Evolutionary conservation across 1,139 yeast genomes (phyloP).

Genomic region (Debaryomycetaceae sp.): DNA sequence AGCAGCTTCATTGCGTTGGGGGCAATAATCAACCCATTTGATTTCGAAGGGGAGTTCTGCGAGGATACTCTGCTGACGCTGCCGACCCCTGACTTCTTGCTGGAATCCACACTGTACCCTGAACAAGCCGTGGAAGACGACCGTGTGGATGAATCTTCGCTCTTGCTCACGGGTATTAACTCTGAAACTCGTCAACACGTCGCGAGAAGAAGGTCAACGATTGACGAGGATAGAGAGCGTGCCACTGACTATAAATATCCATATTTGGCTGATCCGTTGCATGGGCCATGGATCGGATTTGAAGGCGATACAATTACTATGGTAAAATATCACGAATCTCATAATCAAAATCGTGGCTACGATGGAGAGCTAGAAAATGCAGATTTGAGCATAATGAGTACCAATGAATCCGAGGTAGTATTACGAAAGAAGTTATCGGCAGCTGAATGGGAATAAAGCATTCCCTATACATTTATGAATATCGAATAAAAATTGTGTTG

Average conservation of each 20-base stretch:
- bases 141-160: conserved; percentile 25
- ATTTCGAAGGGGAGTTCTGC: conserved; percentile 42
- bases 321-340: conserved; percentile 22
- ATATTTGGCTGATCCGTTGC: conserved; percentile 40
- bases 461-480: background rate
- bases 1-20: conserved; percentile 60
- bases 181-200: conserved; percentile 1
- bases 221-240: conserved; percentile 56
- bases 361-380: conserved; percentile 21
- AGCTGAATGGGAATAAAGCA: conserved; percentile 42
- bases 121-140: conserved; percentile 5
- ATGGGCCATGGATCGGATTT: conserved; percentile 60
- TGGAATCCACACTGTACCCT: background rate
- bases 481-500: too few relatives aligned
- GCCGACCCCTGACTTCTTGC: background rate
- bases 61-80: conserved; percentile 25
- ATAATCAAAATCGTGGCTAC: conserved; percentile 3
- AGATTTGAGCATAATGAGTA: conserved; percentile 17
- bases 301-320: conserved; percentile 49
- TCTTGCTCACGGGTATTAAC: conserved; percentile 16
- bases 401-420: conserved; percentile 23
- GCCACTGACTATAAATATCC: conserved; percentile 52
- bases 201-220: conserved; percentile 38
- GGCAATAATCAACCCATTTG: conserved; percentile 49
- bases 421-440: conserved; percentile 31